phyloP scores from a whole-genome alignment of 2,329 filamentous ascomycete genomes.

The Helotiales sp. region DNA sequence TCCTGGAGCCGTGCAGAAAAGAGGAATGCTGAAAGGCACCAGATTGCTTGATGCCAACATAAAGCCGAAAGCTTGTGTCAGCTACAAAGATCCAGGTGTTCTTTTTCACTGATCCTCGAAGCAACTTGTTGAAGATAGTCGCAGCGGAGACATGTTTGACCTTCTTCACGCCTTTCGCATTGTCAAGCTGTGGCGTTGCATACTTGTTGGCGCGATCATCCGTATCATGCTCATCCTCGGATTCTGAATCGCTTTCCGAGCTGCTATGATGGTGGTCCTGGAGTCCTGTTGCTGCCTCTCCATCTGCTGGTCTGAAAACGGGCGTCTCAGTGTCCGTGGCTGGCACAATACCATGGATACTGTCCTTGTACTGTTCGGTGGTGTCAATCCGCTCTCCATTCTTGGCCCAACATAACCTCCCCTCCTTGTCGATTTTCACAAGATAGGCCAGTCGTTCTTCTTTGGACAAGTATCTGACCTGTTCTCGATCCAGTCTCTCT shows the following conservation, averaged over 20 bases:
- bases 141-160: slow-evolving; percentile 68
- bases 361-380: slow-evolving; percentile 73
- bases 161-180: slow-evolving; percentile 60
- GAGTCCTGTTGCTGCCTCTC: slow-evolving; percentile 26
- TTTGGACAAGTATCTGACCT: slow-evolving; percentile 78
- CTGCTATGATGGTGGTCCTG: slow-evolving; percentile 29
- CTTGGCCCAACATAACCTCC: slow-evolving; percentile 83
- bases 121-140: slow-evolving; percentile 74
- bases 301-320: slow-evolving; percentile 39
- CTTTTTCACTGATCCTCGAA: slow-evolving; percentile 77
- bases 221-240: slow-evolving; percentile 39
- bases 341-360: slow-evolving; percentile 71
- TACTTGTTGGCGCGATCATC: slow-evolving; percentile 65
- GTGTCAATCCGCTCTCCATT: slow-evolving; percentile 79
- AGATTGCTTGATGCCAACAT: slow-evolving; percentile 86
- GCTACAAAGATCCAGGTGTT: slow-evolving; percentile 95
- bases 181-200: slow-evolving; percentile 61
- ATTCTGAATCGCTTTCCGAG: slow-evolving; percentile 34
- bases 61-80: slow-evolving; percentile 81
- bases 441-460: slow-evolving; percentile 83
- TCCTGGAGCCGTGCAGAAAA: slow-evolving; percentile 80
- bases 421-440: slow-evolving; percentile 71
- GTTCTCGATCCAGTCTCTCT: slow-evolving; percentile 72
- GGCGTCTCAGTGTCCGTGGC: slow-evolving; percentile 59
- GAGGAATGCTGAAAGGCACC: slow-evolving; percentile 91